These are phyloP conservation scores for Beauveria asiatica DNA, from an alignment of 2,329 filamentous ascomycete species.

Conservation along the genomic window DNA sequence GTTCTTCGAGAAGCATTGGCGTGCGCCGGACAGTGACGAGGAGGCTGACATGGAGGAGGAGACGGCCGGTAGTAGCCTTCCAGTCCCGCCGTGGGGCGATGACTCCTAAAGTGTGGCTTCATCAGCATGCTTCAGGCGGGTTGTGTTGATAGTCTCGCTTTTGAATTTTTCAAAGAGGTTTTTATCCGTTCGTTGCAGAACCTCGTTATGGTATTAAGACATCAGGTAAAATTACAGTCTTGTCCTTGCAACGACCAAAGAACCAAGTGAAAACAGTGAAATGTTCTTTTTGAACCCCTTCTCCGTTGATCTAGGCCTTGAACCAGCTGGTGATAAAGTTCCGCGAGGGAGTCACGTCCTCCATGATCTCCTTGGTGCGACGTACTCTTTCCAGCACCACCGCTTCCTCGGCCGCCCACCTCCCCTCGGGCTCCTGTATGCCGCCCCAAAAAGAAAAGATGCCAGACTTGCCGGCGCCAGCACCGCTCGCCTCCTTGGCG, in stretches of 20 bases:
- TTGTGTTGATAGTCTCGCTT: neutral
- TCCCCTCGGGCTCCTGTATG: slow-evolving; percentile 28
- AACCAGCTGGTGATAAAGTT: slow-evolving; percentile 29
- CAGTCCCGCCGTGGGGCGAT: neutral
- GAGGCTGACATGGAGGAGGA: slow-evolving; percentile 17
- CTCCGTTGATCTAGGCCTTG: slow-evolving; percentile 24
- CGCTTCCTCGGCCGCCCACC: slow-evolving; percentile 47
- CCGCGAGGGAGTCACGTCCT: slow-evolving; percentile 34
- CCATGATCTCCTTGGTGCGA: slow-evolving; percentile 43
- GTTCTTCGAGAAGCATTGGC: slow-evolving; percentile 21
- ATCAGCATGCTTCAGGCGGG: too few relatives aligned
- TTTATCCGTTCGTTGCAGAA: neutral
- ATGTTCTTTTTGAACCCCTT: neutral
- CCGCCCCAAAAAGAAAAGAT: slow-evolving; percentile 31
- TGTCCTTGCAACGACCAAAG: neutral
- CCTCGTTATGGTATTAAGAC: neutral
- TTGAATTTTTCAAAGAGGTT: neutral
- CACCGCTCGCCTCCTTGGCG: slow-evolving; percentile 29
- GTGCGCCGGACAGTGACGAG: slow-evolving; percentile 15
- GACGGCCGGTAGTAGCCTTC: neutral
- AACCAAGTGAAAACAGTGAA: neutral
- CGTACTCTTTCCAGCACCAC: slow-evolving; percentile 44
- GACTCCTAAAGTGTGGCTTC: neutral
- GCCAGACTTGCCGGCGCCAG: slow-evolving; percentile 19
- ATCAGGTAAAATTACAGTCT: slow-evolving; percentile 4